Base-by-base conservation (phyloP, 345 rosid genomes). In the Eucalyptus fibrosa region DNA sequence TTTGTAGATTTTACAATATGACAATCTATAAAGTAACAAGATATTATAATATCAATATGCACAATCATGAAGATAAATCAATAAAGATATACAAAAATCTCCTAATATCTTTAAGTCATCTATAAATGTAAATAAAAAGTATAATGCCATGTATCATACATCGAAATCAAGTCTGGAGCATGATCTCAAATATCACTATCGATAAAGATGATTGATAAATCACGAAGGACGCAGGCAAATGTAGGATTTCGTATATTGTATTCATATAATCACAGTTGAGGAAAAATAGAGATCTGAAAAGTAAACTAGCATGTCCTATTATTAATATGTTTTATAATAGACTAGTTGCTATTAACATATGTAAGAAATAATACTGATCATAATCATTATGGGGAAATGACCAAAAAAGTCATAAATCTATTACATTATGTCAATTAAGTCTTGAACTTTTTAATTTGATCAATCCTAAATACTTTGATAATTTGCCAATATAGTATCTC, bases 91-190 rank as follows among this genome's bases (percentile, higher is more conserved):
- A 0, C n/a, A 5, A 59, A 23, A 59, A 24, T 26, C 65, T 26
- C 65, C 12, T 59, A 59, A 2, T 24, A 59, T 26, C n/a, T 9
- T 56, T 56, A 12, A 26, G 28, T 59, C 65, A 59, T 11, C 14
- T 59, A 26, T 5, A 59, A 26, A 59, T 11, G 4, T 28, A 26
- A 59, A 59, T 10, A 59, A 59, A 59, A 21, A 55, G 60, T 21
- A 56, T 24, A 56, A 23, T 24, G 62, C 3, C 67, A 60, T 6
- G n/a, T 60, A 60, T 60, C 32, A 28, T 60, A 0, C 0, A 60
- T 60, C 0, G 7, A 26, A 12, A 28, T 28, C 0, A 1, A 53
- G 59, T 53, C 2, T 50, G 3, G 56, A 19, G 4, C 24, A 53
- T 53, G 56, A 53, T 53, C 32, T 26, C 67, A 60, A 26, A 6